Base-by-base conservation (phyloP, 257 asterid species). In the Leonotis leonurus region DNA sequence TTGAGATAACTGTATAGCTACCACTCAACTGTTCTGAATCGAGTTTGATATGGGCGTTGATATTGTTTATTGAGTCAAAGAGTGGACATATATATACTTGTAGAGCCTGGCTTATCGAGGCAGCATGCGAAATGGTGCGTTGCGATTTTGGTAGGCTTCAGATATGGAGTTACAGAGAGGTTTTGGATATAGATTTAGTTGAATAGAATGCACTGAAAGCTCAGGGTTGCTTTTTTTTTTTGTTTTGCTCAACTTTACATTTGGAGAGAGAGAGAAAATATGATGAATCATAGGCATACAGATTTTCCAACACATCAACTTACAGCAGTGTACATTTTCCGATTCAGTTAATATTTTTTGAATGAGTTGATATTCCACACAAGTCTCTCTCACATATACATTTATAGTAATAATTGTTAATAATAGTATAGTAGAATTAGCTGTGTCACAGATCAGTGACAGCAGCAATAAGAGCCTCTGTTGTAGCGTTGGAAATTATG, bases 401-500 rank as follows among this genome's bases (percentile, higher is more conserved):
- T n/a, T n/a, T n/a, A n/a, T n/a, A n/a, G n/a, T n/a, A n/a, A n/a
- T n/a, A n/a, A n/a, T n/a, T n/a, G n/a, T n/a, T n/a, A n/a, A n/a
- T n/a, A n/a, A n/a, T n/a, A n/a, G n/a, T n/a, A n/a, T n/a, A 26
- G 58, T 18, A 4, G 48, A 37, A 40, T 51, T 41, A 25, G 57
- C 12, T 46, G 64, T 55, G 57, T 77, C 76, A n/a, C 60, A 92
- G 73, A 78, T 92, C 97, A 84, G 77, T 92, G 48, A 89, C 87
- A 11, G 98, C 97, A 48, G 69, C 68, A 39, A 89, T 67, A 27
- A 92, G 90, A 48, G 95, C 90, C 64, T 62, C 78, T 1, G 93
- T 89, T 63, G 84, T 76, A 61, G 78, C 83, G 56, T 92, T 83
- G 29, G 81, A 89, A 81, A 68, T 66, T 78, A 86, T 43, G 20